Conservation (phyloP, 2,329 filamentous ascomycete genomes). For the Zymoseptoria ardabiliae region DNA sequence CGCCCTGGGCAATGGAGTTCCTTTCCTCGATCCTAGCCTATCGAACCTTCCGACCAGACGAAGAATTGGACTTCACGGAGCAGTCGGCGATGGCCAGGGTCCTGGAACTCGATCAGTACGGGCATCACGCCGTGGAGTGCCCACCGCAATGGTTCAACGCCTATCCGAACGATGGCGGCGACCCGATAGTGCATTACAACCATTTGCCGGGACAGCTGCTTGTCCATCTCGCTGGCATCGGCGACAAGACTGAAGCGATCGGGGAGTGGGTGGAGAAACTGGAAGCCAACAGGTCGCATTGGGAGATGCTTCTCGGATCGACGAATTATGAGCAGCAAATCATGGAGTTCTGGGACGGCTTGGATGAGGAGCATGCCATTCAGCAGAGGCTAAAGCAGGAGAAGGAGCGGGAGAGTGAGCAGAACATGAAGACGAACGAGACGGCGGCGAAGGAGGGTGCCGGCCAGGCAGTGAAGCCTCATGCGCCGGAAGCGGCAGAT, state of each 20-base stretch:
- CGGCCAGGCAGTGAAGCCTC: too few relatives aligned
- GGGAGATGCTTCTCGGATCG: slow-evolving; percentile 28
- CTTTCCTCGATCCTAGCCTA: slow-evolving; percentile 34
- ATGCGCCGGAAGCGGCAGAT: too few relatives aligned
- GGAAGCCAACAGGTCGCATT: slow-evolving; percentile 27
- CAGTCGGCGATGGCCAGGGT: slow-evolving; percentile 35
- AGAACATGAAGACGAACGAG: neutral
- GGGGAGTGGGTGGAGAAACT: slow-evolving; percentile 30
- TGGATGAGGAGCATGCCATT: slow-evolving; percentile 1
- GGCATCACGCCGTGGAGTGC: slow-evolving; percentile 25
- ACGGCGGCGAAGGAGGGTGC: too few relatives aligned
- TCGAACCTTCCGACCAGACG: slow-evolving; percentile 31
- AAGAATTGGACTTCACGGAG: slow-evolving; percentile 31
- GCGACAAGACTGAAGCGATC: slow-evolving; percentile 28
- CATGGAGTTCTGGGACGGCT: slow-evolving; percentile 26
- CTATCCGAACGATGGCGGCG: slow-evolving; percentile 31
- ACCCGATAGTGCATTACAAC: slow-evolving; percentile 27
- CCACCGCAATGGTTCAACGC: slow-evolving; percentile 39
- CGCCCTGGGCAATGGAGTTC: slow-evolving; percentile 31
- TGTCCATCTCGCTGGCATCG: slow-evolving; percentile 35
- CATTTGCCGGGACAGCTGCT: slow-evolving; percentile 34
- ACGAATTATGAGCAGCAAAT: slow-evolving; percentile 30
- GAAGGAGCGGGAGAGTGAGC: neutral
- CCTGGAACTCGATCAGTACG: slow-evolving; percentile 27
- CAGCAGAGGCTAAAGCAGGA: neutral